Evolutionary conservation across 73 alveolate species (phyloP), one percentile per base, ranked within the genome.

Genomic region (Paramecium tetraurelia): DNA sequence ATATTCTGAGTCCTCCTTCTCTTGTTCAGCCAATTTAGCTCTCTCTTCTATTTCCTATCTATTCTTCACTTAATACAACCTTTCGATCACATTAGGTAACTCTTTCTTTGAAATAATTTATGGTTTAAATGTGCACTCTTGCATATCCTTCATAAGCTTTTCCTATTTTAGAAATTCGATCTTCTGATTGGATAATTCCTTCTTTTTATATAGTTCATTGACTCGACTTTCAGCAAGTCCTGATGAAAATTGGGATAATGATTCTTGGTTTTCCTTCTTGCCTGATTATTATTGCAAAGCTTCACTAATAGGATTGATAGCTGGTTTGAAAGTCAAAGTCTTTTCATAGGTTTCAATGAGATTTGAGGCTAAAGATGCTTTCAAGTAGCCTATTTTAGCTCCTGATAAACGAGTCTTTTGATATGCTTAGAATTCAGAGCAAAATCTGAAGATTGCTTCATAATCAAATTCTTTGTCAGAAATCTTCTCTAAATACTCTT

Each of bases 61-160:
- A 46, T 80, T 41, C 14, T 48, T 41, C 14, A 80, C 90, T 48
- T 80, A 43, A 80, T 80, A 80, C 12, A 80, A 80, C 24, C 90
- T 80, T 22, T 80, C 90, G 48, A 80, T 10, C 2, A 80, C 90
- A 80, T 80, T 80, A 0, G 90, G 90, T 20, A 80, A 48, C 18
- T 80, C 46, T 80, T 80, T 80, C 9, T 80, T 80, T 44, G 90
- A 80, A 0, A 40, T 44, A 11, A 80, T 41, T 44, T 41, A 44
- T 21, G 76, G 90, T 48, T 80, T 80, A 46, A 80, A 80, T 38
- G 90, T 80, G 27, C 90, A 80, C 16, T 80, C 77, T 14, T 80
- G 24, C 76, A 80, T 80, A 16, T 44, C 76, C 46, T 48, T 80
- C n/a, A 46, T 2, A 18, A 31, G 3, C 24, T 41, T 41, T 46